Conservation (phyloP, 1,284 basidiomycete genomes). For the Ceratobasidium sp. region DNA sequence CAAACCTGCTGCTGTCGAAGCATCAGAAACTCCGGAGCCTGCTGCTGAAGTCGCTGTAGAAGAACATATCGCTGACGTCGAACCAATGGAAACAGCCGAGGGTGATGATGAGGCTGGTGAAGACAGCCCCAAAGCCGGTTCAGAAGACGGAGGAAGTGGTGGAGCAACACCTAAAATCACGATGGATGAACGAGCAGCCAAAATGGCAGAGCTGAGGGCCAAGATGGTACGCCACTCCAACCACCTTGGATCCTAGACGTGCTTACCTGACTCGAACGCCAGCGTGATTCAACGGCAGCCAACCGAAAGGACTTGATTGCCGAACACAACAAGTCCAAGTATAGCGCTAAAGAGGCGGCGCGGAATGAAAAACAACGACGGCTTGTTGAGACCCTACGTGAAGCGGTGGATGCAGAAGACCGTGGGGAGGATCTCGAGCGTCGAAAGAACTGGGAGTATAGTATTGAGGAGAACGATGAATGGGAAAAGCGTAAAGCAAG, state of each 20-base stretch:
- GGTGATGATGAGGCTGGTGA: background rate
- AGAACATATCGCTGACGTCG: background rate
- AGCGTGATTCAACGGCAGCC: constrained; percentile 79
- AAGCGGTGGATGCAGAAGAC: constrained; percentile 88
- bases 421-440: constrained; percentile 74
- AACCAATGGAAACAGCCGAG: background rate
- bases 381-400: constrained; percentile 85
- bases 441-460: constrained; percentile 91
- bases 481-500: constrained; percentile 89
- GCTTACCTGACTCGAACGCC: constrained; percentile 28
- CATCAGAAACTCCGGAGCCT: background rate
- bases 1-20: background rate
- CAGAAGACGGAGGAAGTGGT: background rate
- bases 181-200: constrained; percentile 77
- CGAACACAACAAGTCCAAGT: constrained; percentile 78
- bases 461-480: constrained; percentile 90
- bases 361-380: constrained; percentile 86
- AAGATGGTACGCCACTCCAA: constrained; percentile 68
- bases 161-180: constrained; percentile 50
- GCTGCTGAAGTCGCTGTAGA: background rate
- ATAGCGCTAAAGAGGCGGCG: constrained; percentile 76
- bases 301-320: constrained; percentile 85
- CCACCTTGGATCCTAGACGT: constrained; percentile 12
- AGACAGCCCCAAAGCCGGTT: background rate
- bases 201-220: constrained; percentile 74